phyloP scores from a whole-genome alignment of 371 early-diverging fungal genomes.

The Parasitella parasitica region DNA sequence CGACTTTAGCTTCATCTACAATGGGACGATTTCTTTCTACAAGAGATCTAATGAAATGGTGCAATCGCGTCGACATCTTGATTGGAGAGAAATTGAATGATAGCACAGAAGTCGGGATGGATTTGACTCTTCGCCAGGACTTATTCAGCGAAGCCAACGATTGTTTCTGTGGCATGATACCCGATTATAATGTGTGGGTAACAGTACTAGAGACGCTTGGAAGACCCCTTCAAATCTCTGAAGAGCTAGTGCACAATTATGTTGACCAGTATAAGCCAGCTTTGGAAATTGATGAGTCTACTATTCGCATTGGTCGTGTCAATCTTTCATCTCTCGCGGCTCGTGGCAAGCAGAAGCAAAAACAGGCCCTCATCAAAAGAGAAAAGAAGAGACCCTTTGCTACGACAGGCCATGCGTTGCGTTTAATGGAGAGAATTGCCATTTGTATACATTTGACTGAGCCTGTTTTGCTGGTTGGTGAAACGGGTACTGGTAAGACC shows the following conservation, averaged over 20 bases:
- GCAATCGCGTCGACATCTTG: conserved; percentile 63
- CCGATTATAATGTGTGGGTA: conserved; percentile 67
- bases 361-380: conserved; percentile 32
- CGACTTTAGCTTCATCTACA: conserved; percentile 48
- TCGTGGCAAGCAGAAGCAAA: conserved; percentile 33
- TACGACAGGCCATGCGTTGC: conserved; percentile 74
- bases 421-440: conserved; percentile 83
- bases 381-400: conserved; percentile 69
- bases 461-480: conserved; percentile 95
- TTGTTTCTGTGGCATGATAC: conserved; percentile 84
- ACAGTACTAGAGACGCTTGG: conserved; percentile 67
- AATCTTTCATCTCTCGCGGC: conserved; percentile 48
- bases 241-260: conserved; percentile 71
- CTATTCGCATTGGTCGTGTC: conserved; percentile 71
- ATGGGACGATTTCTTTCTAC: conserved; percentile 62
- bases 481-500: conserved; percentile 99
- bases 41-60: conserved; percentile 89
- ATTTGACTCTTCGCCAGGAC: conserved; percentile 51
- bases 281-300: conserved; percentile 42
- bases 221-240: conserved; percentile 70
- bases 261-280: conserved; percentile 73
- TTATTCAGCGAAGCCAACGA: conserved; percentile 87
- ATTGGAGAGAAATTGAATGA: conserved; percentile 38
- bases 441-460: conserved; percentile 80
- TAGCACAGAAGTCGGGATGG: conserved; percentile 32